Evolutionary conservation across 768 basidiomycete species (phyloP).

Genomic region (Phanerochaete sordida): DNA sequence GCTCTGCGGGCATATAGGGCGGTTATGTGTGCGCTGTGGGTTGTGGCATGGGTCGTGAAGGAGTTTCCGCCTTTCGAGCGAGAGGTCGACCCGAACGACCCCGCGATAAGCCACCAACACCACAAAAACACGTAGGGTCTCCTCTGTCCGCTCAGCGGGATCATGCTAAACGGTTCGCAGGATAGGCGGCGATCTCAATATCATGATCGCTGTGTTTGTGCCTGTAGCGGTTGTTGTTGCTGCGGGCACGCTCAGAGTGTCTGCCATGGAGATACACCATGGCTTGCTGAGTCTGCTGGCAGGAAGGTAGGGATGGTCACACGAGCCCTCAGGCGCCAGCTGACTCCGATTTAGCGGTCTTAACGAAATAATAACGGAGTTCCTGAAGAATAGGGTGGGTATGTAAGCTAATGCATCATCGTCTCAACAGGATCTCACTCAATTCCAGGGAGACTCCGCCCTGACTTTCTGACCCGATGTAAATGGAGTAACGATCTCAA

Average conservation of each 20-base stretch:
- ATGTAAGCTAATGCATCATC: constrained; percentile 9
- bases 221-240: constrained; percentile 40
- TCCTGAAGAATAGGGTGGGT: constrained; percentile 60
- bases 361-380: constrained; percentile 44
- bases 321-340: background rate
- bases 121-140: constrained; percentile 41
- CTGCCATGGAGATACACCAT: constrained; percentile 54
- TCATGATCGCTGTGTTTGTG: constrained; percentile 41
- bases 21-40: constrained; percentile 36
- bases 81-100: constrained; percentile 46
- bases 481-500: constrained; percentile 48
- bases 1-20: constrained; percentile 24
- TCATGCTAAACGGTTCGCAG: constrained; percentile 27
- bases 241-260: constrained; percentile 38
- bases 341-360: constrained; percentile 33
- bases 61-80: constrained; percentile 40
- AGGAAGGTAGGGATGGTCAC: constrained; percentile 23
- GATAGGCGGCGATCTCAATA: constrained; percentile 45
- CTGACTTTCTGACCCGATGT: constrained; percentile 66
- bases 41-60: constrained; percentile 36
- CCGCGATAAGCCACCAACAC: constrained; percentile 50
- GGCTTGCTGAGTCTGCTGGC: constrained; percentile 49
- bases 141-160: background rate
- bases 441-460: constrained; percentile 45
- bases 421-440: background rate